A percentile compares a stretch with the other conserved stretches of the same genome.
These are phyloP conservation scores for Megacollybia platyphylla DNA, from an alignment of 1,284 basidiomycete genomes.

Conservation along the genomic window DNA sequence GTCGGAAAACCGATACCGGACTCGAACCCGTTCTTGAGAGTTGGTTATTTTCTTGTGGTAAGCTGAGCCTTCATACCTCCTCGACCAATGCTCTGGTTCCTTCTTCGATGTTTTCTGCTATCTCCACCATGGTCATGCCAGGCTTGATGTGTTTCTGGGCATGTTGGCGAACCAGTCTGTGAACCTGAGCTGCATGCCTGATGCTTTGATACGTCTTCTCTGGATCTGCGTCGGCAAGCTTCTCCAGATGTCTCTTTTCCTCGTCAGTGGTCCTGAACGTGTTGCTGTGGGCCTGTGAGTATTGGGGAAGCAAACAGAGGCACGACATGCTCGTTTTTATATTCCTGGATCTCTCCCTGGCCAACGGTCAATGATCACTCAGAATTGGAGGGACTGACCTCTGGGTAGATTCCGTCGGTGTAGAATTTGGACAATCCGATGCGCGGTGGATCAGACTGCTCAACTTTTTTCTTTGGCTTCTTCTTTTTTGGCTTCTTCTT, in stretches of 20 bases:
- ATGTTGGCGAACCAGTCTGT: conserved; percentile 81
- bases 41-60: no score
- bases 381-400: conserved; percentile 13
- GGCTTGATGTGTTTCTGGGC: conserved; percentile 81
- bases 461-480: conserved; percentile 69
- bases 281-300: conserved; percentile 39
- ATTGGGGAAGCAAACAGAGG: conserved; percentile 2
- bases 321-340: conserved; percentile 71
- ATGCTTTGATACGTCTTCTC: conserved; percentile 81
- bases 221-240: conserved; percentile 66
- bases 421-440: conserved; percentile 87
- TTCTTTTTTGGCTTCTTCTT: conserved; percentile 96
- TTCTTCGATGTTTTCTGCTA: conserved; percentile 90
- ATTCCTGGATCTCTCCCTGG: conserved; percentile 78
- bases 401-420: conserved; percentile 76
- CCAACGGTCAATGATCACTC: no score
- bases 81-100: conserved; percentile 86
- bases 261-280: conserved; percentile 81
- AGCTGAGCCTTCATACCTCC: conserved; percentile 15
- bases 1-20: conserved; percentile 95
- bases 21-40: conserved; percentile 59
- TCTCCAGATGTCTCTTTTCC: conserved; percentile 82
- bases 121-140: conserved; percentile 92
- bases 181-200: conserved; percentile 90
- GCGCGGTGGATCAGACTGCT: conserved; percentile 91